Evolutionary conservation across 2,329 filamentous ascomycete genomes (phyloP), one percentile per base, ranked within the genome.

Genomic region (Colletotrichum navitas): DNA sequence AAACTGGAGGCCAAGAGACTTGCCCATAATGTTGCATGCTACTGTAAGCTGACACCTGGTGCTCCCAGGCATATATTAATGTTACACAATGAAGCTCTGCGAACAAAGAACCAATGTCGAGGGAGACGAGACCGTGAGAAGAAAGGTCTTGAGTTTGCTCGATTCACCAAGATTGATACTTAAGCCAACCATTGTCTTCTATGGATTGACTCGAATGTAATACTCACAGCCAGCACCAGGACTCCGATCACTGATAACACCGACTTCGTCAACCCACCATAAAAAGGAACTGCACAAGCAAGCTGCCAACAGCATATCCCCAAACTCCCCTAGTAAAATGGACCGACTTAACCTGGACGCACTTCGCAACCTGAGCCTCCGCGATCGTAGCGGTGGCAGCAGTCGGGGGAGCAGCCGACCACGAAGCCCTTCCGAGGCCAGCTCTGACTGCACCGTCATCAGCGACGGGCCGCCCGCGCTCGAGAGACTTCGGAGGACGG

Each of bases 381-480:
- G n/a, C 39, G 32, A 26, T 11, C 36, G 39, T 7, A 16, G 26
- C 56, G 39, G 39, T 7, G n/a, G 34, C 12, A 18, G 54, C 11
- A 58, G 34, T 14, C 12, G 34, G 1, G 34, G 4, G 2, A 18
- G n/a, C n/a, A 41, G n/a, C n/a, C 34, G 34, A 5, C n/a, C 34
- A 24, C 21, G 54, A 26, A 10, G 12, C 8, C 34, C 54, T 5
- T 58, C 54, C 54, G 54, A 58, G 12, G 7, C 34, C 34, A 41
- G 34, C 24, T 58, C 54, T 5, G 43, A 58, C 54, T n/a, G n/a
- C 12, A 58, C 54, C 12, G 11, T 39, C 6, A 41, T 58, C 34
- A 16, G 16, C n/a, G 54, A 58, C n/a, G 54, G 54, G n/a, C 54
- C 54, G 32, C 54, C 54, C 12, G 54, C 54, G 11, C 54, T 58